Conservation (phyloP, 495 filamentous ascomycete species). For the Lichenothelia convexa region DNA sequence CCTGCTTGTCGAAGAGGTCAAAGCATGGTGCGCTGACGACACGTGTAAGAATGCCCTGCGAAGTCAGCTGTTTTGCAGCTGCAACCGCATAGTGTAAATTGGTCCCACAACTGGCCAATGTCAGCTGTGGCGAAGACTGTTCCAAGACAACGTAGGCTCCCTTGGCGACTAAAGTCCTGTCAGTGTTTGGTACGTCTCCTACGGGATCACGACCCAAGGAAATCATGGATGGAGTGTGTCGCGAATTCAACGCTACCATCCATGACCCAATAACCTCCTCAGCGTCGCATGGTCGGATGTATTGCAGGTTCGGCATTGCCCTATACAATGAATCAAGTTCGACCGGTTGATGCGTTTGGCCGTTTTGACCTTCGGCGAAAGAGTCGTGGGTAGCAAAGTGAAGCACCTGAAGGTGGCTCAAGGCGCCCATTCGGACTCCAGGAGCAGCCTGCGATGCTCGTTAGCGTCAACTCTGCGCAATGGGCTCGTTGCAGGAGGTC, state of each 20-base stretch:
- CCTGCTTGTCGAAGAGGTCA: constrained; percentile 12
- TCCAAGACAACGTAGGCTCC: constrained; percentile 1
- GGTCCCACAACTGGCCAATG: not conserved
- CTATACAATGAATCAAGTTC: not conserved
- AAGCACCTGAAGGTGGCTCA: not conserved
- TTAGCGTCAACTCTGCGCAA: not conserved
- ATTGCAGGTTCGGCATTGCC: constrained; percentile 1
- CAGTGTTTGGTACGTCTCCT: not conserved
- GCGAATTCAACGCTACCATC: not conserved
- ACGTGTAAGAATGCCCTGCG: not conserved
- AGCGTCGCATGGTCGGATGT: not conserved
- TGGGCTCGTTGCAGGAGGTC: too few relatives aligned
- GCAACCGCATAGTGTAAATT: not conserved
- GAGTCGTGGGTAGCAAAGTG: constrained; percentile 3
- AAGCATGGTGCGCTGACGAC: constrained; percentile 1
- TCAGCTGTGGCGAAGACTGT: not conserved
- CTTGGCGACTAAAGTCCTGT: not conserved
- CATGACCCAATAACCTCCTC: not conserved
- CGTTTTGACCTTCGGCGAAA: not conserved
- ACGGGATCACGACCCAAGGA: not conserved
- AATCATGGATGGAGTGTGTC: not conserved
- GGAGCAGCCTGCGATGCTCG: not conserved
- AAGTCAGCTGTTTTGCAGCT: not conserved
- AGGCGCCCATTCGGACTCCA: constrained; percentile 1
- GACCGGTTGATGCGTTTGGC: constrained; percentile 1